Conservation (phyloP, 2,329 filamentous ascomycete genomes). For the Penicillium sp. region DNA sequence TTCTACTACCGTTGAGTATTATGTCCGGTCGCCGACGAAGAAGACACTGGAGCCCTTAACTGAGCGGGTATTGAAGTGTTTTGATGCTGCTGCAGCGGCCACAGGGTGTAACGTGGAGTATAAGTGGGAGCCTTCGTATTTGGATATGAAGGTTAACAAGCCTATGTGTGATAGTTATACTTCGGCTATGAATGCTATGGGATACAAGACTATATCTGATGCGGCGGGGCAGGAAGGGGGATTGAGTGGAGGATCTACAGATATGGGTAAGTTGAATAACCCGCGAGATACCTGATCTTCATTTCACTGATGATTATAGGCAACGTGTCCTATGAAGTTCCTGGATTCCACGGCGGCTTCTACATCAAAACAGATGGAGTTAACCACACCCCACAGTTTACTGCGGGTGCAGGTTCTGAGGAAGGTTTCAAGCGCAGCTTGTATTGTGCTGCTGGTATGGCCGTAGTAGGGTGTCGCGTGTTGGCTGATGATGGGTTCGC, state of each 20-base stretch:
- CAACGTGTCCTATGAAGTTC: slow-evolving; percentile 19
- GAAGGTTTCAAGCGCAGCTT: slow-evolving; percentile 13
- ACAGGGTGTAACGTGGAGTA: slow-evolving; percentile 34
- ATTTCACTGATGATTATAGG: background rate
- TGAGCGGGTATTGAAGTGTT: slow-evolving; percentile 29
- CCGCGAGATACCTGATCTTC: background rate
- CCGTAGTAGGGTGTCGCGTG: slow-evolving; percentile 15
- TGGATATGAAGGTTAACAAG: slow-evolving; percentile 30
- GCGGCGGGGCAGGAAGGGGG: slow-evolving; percentile 15
- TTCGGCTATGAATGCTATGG: slow-evolving; percentile 30
- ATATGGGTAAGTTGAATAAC: slow-evolving; percentile 19
- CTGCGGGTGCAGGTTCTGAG: slow-evolving; percentile 13
- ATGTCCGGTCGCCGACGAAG: slow-evolving; percentile 43
- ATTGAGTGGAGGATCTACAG: slow-evolving; percentile 26
- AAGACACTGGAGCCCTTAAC: slow-evolving; percentile 36
- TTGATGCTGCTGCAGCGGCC: slow-evolving; percentile 32
- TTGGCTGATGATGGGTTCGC: slow-evolving; percentile 14
- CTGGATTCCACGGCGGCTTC: slow-evolving; percentile 21
- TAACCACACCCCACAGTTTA: slow-evolving; percentile 18
- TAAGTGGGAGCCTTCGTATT: slow-evolving; percentile 29
- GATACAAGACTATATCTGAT: slow-evolving; percentile 24
- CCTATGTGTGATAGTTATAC: slow-evolving; percentile 33
- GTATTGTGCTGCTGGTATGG: slow-evolving; percentile 18
- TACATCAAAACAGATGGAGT: slow-evolving; percentile 16
- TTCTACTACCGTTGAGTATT: slow-evolving; percentile 46